These are phyloP conservation scores for Saccharomycopsis selenospora DNA, from an alignment of 805 yeast genomes.

Conservation along the genomic window DNA sequence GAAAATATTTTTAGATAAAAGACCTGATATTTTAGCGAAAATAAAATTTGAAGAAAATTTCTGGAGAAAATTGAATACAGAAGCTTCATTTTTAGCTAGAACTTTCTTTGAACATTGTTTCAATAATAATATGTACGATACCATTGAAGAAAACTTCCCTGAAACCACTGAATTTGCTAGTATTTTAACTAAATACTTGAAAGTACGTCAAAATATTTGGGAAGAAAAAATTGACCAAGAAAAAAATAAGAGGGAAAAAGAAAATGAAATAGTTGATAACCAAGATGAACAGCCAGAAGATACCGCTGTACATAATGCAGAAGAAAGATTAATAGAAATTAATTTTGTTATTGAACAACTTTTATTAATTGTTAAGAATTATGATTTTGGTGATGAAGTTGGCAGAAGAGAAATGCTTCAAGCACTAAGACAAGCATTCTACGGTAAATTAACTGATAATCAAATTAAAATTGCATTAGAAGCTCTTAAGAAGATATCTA, in stretches of 20 bases:
- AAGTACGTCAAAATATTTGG: conserved; percentile 34
- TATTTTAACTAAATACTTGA: conserved; percentile 48
- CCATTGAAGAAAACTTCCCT: conserved; percentile 65
- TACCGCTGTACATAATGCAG: conserved; percentile 24
- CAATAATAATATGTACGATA: conserved; percentile 42
- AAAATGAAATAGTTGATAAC: conserved; percentile 19
- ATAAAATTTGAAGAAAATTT: conserved; percentile 55
- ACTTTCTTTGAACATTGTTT: conserved; percentile 59
- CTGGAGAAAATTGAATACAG: conserved; percentile 68
- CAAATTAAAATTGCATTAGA: conserved; percentile 50
- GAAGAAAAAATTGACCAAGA: conserved; percentile 23
- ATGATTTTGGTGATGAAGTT: conserved; percentile 84
- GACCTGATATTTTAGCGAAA: conserved; percentile 55
- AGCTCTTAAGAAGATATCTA: conserved; percentile 63
- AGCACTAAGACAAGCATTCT: conserved; percentile 51
- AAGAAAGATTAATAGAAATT: conserved; percentile 46
- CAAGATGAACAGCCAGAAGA: conserved; percentile 22
- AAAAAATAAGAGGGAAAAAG: conserved; percentile 21
- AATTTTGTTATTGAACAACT: conserved; percentile 75
- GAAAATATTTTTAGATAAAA: conserved; percentile 49
- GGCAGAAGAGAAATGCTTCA: conserved; percentile 75
- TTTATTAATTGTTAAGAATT: conserved; percentile 54
- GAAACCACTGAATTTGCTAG: conserved; percentile 69
- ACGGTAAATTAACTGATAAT: conserved; percentile 47
- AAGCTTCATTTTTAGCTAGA: conserved; percentile 64